phyloP scores from a whole-genome alignment of 164 flowering plant genomes.

The Liriodendron chinense region DNA sequence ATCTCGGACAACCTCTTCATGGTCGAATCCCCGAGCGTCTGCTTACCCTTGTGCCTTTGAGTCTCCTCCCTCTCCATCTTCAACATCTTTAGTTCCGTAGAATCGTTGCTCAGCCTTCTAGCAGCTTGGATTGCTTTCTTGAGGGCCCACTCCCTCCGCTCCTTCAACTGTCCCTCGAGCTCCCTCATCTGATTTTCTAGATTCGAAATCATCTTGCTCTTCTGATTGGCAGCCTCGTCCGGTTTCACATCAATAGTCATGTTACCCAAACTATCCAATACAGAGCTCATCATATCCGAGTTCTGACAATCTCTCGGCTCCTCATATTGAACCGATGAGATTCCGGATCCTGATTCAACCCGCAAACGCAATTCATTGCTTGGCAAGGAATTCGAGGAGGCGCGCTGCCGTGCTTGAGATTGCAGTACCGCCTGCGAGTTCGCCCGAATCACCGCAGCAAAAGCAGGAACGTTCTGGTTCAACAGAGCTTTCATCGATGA shows the following conservation, averaged over 20 bases:
- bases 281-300: conserved; percentile 50
- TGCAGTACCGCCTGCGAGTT: conserved; percentile 41
- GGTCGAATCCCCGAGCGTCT: conserved; percentile 75
- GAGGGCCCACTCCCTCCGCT: conserved; percentile 95
- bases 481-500: conserved; percentile 74
- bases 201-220: conserved; percentile 61
- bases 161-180: conserved; percentile 75
- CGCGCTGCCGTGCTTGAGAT: conserved; percentile 36
- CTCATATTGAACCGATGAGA: conserved; percentile 27
- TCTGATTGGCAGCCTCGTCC: conserved; percentile 57
- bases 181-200: conserved; percentile 73
- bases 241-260: conserved; percentile 70
- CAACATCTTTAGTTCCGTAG: conserved; percentile 82
- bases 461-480: conserved; percentile 74
- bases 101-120: conserved; percentile 77
- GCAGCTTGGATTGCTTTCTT: conserved; percentile 99
- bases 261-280: conserved; percentile 74
- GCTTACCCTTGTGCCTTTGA: conserved; percentile 78
- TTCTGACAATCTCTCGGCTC: conserved; percentile 34
- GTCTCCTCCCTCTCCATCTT: conserved; percentile 92
- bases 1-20: conserved; percentile 85
- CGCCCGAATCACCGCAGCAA: conserved; percentile 81
- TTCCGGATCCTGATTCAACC: conserved; percentile 23
- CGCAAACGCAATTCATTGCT: conserved; percentile 22
- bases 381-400: conserved; percentile 30